A percentile compares a stretch with the other conserved stretches of the same genome.
These are phyloP conservation scores for Rhizomucor miehei DNA, from an alignment of 371 early-diverging fungal species.

Conservation along the genomic window DNA sequence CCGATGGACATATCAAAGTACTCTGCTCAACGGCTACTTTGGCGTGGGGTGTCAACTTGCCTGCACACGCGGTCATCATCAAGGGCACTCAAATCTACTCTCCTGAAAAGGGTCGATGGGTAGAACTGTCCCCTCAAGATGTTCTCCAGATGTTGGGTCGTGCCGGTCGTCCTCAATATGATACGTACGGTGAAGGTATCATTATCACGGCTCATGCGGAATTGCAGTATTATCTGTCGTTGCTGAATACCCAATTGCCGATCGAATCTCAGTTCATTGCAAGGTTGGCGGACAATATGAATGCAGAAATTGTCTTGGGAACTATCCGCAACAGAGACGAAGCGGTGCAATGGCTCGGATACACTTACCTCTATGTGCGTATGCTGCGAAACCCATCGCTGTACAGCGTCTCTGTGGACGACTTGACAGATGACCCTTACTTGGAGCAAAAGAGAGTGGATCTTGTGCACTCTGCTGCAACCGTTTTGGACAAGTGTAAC, in stretches of 20 bases:
- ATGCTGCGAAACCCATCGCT: constrained; percentile 88
- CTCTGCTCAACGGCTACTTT: constrained; percentile 98
- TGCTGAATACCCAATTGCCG: constrained; percentile 93
- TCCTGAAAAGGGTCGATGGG: constrained; percentile 93
- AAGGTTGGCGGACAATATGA: constrained; percentile 87
- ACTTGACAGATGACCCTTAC: constrained; percentile 79
- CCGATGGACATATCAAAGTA: constrained; percentile 89
- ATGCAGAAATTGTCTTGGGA: constrained; percentile 97
- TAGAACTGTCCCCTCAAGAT: constrained; percentile 93
- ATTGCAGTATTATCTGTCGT: constrained; percentile 91
- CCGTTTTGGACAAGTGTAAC: constrained; percentile 80
- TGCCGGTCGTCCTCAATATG: constrained; percentile 99
- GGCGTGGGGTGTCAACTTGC: constrained; percentile 99
- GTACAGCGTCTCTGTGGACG: constrained; percentile 76
- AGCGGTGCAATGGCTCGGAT: constrained; percentile 96
- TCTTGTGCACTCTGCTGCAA: constrained; percentile 86
- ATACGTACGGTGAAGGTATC: constrained; percentile 95
- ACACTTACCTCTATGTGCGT: constrained; percentile 96
- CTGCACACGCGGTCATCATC: constrained; percentile 99
- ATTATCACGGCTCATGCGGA: constrained; percentile 95
- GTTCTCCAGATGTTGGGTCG: constrained; percentile 99
- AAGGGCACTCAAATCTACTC: constrained; percentile 98
- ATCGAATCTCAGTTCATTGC: constrained; percentile 97
- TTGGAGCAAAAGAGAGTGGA: constrained; percentile 86
- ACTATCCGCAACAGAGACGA: constrained; percentile 89